A percentile compares a stretch with the other conserved stretches of the same genome.
Conservation (phyloP, 2,329 filamentous ascomycete genomes). For the Sarocladium oryzae region DNA sequence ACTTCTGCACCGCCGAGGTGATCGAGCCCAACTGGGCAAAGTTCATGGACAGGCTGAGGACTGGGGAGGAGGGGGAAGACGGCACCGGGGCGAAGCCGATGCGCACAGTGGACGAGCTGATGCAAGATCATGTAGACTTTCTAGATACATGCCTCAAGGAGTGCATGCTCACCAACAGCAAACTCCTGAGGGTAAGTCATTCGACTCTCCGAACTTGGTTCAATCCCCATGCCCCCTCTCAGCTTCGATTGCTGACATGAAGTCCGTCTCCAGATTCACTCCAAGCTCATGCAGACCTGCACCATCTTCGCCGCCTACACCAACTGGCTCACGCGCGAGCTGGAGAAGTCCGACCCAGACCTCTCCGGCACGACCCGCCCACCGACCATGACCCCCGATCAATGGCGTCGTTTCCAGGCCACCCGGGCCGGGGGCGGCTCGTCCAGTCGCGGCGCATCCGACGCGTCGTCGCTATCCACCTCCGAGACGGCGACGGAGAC, state of each 20-base stretch:
- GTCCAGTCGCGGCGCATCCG: slow-evolving; percentile 31
- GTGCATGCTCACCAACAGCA: slow-evolving; percentile 97
- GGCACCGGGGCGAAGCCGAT: slow-evolving; percentile 23
- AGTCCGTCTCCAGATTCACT: slow-evolving; percentile 66
- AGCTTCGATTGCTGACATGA: not conserved
- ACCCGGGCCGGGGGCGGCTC: slow-evolving; percentile 18
- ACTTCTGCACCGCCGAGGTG: slow-evolving; percentile 95
- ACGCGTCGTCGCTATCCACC: slow-evolving; percentile 23
- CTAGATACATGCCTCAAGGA: slow-evolving; percentile 96
- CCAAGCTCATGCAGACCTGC: slow-evolving; percentile 93
- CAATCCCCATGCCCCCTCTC: not conserved
- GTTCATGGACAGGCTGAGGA: slow-evolving; percentile 80
- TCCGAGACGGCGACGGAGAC: slow-evolving; percentile 31
- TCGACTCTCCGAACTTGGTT: not conserved
- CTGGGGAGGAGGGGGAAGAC: slow-evolving; percentile 37
- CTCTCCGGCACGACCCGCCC: slow-evolving; percentile 56
- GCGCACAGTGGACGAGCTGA: slow-evolving; percentile 89
- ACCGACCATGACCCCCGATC: slow-evolving; percentile 50
- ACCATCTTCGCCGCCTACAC: slow-evolving; percentile 91
- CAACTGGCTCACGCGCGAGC: slow-evolving; percentile 74
- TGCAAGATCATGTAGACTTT: slow-evolving; percentile 99
- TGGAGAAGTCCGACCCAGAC: slow-evolving; percentile 78
- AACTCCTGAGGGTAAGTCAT: slow-evolving; percentile 70
- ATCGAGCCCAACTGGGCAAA: slow-evolving; percentile 97
- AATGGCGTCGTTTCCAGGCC: slow-evolving; percentile 53